These are phyloP conservation scores for Coemansia sp. DNA, from an alignment of 192 early-diverging fungal genomes.

Conservation along the genomic window DNA sequence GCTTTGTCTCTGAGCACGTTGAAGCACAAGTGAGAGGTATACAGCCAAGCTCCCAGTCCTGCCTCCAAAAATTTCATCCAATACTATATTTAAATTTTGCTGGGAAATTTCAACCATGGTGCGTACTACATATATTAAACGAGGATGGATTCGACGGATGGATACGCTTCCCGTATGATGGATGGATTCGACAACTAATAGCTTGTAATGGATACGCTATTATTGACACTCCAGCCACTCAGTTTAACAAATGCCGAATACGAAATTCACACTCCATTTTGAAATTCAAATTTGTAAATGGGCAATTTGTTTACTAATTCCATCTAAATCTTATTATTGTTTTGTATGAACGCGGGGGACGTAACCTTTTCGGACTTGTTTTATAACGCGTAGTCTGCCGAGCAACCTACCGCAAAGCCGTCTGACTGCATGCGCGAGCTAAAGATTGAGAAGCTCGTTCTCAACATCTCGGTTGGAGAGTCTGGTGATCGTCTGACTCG, in stretches of 20 bases:
- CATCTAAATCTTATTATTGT: not conserved
- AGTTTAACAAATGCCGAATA: not conserved
- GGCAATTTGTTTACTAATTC: not conserved
- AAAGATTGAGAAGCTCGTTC: constrained; percentile 98
- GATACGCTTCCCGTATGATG: not conserved
- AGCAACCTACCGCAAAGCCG: constrained; percentile 70
- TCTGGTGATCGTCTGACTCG: constrained; percentile 99
- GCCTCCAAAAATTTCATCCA: not conserved
- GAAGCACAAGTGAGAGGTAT: not conserved
- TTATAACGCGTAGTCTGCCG: constrained; percentile 42
- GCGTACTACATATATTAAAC: not conserved
- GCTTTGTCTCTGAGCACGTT: not conserved
- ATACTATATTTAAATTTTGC: not conserved
- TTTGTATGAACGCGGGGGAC: not conserved
- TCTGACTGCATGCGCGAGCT: constrained; percentile 96
- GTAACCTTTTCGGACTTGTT: not conserved
- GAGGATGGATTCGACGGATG: not conserved
- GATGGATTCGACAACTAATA: not conserved
- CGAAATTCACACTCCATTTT: not conserved
- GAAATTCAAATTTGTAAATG: not conserved
- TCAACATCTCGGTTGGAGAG: constrained; percentile 99
- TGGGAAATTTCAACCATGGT: constrained; percentile 1
- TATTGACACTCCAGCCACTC: not conserved
- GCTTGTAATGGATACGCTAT: not conserved
- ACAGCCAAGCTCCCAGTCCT: not conserved